Evolutionary conservation across 306 rosid species (phyloP).

Genomic region (Casuarina cunninghamiana): DNA sequence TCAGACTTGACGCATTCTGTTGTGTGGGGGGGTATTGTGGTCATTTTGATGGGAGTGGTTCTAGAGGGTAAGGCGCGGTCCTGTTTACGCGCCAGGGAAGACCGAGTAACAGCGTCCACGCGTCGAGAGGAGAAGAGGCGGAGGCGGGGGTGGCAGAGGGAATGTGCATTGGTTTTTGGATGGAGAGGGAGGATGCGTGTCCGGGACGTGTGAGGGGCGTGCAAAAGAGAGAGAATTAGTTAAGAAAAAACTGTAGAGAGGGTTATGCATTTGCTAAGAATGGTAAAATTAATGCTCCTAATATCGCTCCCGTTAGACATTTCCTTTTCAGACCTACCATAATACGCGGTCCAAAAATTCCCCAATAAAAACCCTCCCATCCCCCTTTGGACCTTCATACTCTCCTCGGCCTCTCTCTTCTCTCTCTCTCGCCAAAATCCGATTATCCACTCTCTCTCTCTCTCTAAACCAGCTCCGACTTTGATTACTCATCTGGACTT

Average conservation of each 20-base stretch:
- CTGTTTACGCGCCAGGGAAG: slow-evolving; percentile 46
- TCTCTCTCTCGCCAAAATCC: slow-evolving; percentile 6
- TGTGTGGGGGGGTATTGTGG: neutral
- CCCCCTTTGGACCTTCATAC: slow-evolving; percentile 43
- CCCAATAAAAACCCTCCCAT: slow-evolving; percentile 44
- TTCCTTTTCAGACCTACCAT: slow-evolving; percentile 34
- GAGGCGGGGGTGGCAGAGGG: too few species aligned
- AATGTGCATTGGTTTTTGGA: neutral
- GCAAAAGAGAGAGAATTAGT: neutral
- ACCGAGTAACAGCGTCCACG: slow-evolving; percentile 35
- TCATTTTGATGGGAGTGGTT: neutral
- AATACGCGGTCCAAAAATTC: slow-evolving; percentile 49
- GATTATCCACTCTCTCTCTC: slow-evolving; percentile 1
- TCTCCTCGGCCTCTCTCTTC: slow-evolving; percentile 17
- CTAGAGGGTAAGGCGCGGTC: slow-evolving; percentile 31
- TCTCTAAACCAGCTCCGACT: neutral
- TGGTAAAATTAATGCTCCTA: neutral
- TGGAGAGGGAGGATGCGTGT: slow-evolving; percentile 33
- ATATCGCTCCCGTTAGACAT: slow-evolving; percentile 1
- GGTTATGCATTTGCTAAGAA: neutral
- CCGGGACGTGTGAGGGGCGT: slow-evolving; percentile 21
- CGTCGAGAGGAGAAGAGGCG: neutral
- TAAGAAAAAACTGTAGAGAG: neutral
- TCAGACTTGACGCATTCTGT: neutral
- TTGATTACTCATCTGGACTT: neutral